These are phyloP conservation scores for Neocucurbitaria cava DNA, from an alignment of 2,329 filamentous ascomycete species.

Conservation along the genomic window DNA sequence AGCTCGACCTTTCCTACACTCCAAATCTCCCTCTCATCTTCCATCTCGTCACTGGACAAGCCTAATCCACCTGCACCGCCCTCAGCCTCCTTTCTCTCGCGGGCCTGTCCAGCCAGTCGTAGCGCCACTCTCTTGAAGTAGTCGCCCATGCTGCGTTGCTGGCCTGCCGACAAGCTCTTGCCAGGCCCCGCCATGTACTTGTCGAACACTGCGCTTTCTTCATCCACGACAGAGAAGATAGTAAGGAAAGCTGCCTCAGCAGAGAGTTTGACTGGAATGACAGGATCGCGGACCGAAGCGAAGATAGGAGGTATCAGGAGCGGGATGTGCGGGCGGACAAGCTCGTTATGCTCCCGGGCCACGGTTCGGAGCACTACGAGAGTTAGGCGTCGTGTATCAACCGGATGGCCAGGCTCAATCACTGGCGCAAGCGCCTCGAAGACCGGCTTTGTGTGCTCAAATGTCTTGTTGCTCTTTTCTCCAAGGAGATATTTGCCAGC, in stretches of 20 bases:
- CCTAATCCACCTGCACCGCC: constrained; percentile 87
- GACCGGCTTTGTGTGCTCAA: constrained; percentile 78
- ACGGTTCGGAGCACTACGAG: constrained; percentile 89
- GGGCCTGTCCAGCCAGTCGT: constrained; percentile 82
- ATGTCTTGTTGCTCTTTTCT: constrained; percentile 68
- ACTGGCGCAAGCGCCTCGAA: constrained; percentile 78
- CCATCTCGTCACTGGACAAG: constrained; percentile 85
- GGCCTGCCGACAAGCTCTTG: constrained; percentile 70
- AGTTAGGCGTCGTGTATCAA: constrained; percentile 83
- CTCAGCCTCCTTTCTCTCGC: constrained; percentile 89
- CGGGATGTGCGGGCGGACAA: constrained; percentile 80
- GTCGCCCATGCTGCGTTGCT: constrained; percentile 90
- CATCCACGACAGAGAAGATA: constrained; percentile 87
- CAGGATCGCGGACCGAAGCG: constrained; percentile 83
- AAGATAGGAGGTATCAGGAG: constrained; percentile 86
- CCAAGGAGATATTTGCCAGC: constrained; percentile 88
- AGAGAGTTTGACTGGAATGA: constrained; percentile 94
- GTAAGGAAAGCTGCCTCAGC: constrained; percentile 94
- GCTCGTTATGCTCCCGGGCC: constrained; percentile 77
- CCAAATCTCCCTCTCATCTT: constrained; percentile 96
- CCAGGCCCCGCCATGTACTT: constrained; percentile 79
- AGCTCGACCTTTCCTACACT: constrained; percentile 90
- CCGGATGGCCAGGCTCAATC: constrained; percentile 78
- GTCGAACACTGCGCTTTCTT: constrained; percentile 86
- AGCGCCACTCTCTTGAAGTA: constrained; percentile 95